Evolutionary conservation across 2,329 filamentous ascomycete species (phyloP), one percentile per base, ranked within the genome.

Genomic region (Fusarium sacchari): DNA sequence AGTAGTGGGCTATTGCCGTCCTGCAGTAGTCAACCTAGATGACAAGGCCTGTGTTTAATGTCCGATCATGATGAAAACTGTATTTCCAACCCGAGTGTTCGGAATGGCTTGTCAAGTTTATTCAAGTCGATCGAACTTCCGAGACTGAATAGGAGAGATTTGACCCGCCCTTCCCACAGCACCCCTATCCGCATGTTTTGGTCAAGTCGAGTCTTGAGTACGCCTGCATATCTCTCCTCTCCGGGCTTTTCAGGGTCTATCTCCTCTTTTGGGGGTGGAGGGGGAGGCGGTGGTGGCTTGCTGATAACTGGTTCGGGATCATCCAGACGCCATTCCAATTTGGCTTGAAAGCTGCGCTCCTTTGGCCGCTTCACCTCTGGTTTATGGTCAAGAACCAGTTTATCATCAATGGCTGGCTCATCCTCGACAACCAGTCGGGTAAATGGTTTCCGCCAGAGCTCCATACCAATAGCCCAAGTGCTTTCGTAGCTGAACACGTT

Each of bases 401-500:
- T 82, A 12, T 59, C 65, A 20, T 49, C 59, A 22, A 43, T 67
- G 59, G 42, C 57, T 6, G 46, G n/a, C 37, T 81, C 81, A 3
- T 80, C 80, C 11, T 83, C 82, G 11, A 84, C 76, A 30, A 76
- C 82, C 80, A 46, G 83, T 24, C 84, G 82, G 69, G 76, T 64
- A 22, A 83, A 81, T 26, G 86, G 86, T 77, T 90, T 92, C 78
- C 94, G 91, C 96, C 96, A 99, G 47, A 98, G 86, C 84, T 99
- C 96, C 84, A 94, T 94, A 20, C 96, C 96, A 30, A 98, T 89
- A 32, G 95, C 92, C 86, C 97, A 92, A 66, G 96, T 93, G 80
- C 94, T 97, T 85, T 99, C 96, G 85, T 98, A 99, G 80, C 94
- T 97, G 83, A 98, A 98, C 56, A 98, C 93, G 79, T 99, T 99